phyloP scores from a whole-genome alignment of 164 flowering plant genomes.

The Vitis vinifera region ASM3070453v1 NC_081817.1:28725501-28726000 shows the following conservation, averaged over 20 bases:
- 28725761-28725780: not conserved
- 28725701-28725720: conserved; percentile 76
- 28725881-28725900: conserved; percentile 8
- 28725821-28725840: conserved; percentile 56
- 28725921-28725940: not conserved
- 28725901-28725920: not conserved
- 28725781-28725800: not conserved
- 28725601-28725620: not conserved
- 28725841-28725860: conserved; percentile 50
- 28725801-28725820: not conserved
- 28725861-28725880: conserved; percentile 64
- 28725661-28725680: conserved; percentile 35
- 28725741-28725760: not conserved
- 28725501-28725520: conserved; percentile 57
- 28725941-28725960: not conserved
- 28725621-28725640: not conserved
- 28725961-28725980: not conserved
- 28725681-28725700: conserved; percentile 56
- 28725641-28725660: not conserved
- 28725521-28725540: conserved; percentile 73
- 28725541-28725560: conserved; percentile 72
- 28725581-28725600: conserved; percentile 33
- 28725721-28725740: conserved; percentile 34
- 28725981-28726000: not conserved
- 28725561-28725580: conserved; percentile 29